Evolutionary conservation across 1,139 yeast genomes (phyloP).

Genomic region (Spathaspora sp.): DNA sequence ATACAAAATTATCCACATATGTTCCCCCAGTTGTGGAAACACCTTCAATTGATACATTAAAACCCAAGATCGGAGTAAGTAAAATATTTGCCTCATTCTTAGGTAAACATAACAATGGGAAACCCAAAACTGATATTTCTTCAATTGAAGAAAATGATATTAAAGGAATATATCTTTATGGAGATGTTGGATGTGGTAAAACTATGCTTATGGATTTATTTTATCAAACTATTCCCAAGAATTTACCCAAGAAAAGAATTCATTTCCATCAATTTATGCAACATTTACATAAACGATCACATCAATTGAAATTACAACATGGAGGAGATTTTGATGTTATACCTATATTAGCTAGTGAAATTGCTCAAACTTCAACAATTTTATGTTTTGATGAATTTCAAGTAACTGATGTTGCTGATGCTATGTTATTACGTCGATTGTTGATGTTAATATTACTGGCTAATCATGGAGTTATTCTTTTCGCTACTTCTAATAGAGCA

Average conservation of each 20-base stretch:
- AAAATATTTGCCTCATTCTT: conserved; percentile 38
- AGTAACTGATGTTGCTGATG: conserved; percentile 97
- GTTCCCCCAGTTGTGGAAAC: conserved; percentile 53
- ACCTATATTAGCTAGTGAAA: conserved; percentile 80
- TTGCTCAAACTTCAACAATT: conserved; percentile 72
- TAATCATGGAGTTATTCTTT: conserved; percentile 78
- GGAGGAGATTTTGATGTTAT: conserved; percentile 74
- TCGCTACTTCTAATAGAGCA: conserved; percentile 93
- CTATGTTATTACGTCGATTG: conserved; percentile 85
- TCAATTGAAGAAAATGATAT: conserved; percentile 22
- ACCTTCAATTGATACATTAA: conserved; percentile 48
- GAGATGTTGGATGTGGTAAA: conserved; percentile 98
- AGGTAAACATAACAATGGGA: conserved; percentile 15
- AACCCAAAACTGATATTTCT: conserved; percentile 16
- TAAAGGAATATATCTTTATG: conserved; percentile 88
- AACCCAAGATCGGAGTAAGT: conserved; percentile 47
- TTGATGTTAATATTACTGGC: conserved; percentile 61
- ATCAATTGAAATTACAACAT: conserved; percentile 63
- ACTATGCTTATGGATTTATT: conserved; percentile 98
- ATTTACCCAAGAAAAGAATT: conserved; percentile 72
- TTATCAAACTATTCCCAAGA: conserved; percentile 75
- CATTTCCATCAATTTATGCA: conserved; percentile 99
- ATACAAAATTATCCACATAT: conserved; percentile 46
- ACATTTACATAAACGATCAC: conserved; percentile 82
- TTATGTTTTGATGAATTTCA: conserved; percentile 95